Evolutionary conservation across 257 asterid genomes (phyloP).

Genomic region (Anisodus tanguticus): DNA sequence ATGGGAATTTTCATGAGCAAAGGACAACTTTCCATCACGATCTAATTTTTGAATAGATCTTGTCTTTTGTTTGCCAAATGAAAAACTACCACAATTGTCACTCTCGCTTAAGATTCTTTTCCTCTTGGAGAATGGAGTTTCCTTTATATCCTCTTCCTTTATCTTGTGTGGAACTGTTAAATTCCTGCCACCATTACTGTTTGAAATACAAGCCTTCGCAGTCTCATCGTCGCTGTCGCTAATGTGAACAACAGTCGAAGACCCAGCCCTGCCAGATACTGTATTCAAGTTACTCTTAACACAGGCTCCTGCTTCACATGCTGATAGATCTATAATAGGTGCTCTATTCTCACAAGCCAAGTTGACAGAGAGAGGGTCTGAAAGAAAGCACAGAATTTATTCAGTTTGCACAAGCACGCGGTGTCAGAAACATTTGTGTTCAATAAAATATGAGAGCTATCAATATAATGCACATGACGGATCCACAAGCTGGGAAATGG

Average conservation of each 20-base stretch:
- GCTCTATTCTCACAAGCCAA: neutral
- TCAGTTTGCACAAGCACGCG: conserved; percentile 9
- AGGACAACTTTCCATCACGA: conserved; percentile 8
- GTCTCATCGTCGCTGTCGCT: conserved; percentile 33
- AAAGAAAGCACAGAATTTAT: neutral
- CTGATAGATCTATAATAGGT: conserved; percentile 12
- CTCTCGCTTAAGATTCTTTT: conserved; percentile 27
- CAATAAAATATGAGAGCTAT: neutral
- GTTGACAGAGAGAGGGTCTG: neutral
- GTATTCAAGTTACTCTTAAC: neutral
- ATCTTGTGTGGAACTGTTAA: neutral
- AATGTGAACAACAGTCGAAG: conserved; percentile 18
- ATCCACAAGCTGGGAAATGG: neutral
- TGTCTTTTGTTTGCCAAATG: neutral
- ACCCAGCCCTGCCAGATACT: neutral
- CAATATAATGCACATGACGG: neutral
- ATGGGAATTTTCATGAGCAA: neutral
- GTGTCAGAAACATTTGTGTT: conserved; percentile 1
- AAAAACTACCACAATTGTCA: conserved; percentile 1
- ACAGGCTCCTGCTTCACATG: neutral
- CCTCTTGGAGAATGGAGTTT: conserved; percentile 3
- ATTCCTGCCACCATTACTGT: neutral
- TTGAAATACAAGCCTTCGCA: neutral
- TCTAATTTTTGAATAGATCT: neutral
- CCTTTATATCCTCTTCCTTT: conserved; percentile 12